These are phyloP conservation scores for Triangularia setosa DNA, from an alignment of 2,329 filamentous ascomycete genomes.

Conservation along the genomic window DNA sequence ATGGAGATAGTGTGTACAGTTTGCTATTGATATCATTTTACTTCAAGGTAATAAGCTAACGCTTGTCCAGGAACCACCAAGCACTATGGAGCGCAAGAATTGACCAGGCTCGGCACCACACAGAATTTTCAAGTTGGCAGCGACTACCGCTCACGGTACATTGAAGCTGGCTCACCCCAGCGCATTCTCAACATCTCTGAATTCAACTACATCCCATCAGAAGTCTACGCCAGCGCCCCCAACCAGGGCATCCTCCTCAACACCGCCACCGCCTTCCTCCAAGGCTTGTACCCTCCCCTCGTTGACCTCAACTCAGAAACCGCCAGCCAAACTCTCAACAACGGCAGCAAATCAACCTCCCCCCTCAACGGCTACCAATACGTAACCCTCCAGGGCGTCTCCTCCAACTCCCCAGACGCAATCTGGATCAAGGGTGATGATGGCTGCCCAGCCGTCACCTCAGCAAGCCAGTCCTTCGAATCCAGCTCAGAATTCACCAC, in stretches of 20 bases:
- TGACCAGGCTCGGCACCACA: constrained; percentile 76
- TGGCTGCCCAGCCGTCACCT: constrained; percentile 49
- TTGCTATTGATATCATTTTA: background rate
- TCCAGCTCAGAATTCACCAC: constrained; percentile 42
- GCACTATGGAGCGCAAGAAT: constrained; percentile 56
- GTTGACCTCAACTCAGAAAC: constrained; percentile 35
- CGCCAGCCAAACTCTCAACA: constrained; percentile 57
- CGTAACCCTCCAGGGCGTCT: constrained; percentile 59
- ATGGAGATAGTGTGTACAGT: constrained; percentile 68
- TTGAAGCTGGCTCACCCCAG: constrained; percentile 54
- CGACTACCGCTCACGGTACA: constrained; percentile 75
- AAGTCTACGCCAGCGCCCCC: constrained; percentile 70
- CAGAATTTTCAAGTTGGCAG: constrained; percentile 69
- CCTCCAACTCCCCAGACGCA: constrained; percentile 16
- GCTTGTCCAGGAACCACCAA: constrained; percentile 53
- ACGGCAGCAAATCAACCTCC: constrained; percentile 61
- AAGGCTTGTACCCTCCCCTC: constrained; percentile 81
- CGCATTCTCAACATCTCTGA: constrained; percentile 64
- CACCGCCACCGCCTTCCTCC: constrained; percentile 75
- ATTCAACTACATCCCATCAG: constrained; percentile 62
- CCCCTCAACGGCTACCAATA: constrained; percentile 82
- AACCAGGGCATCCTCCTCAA: constrained; percentile 73
- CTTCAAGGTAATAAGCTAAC: background rate
- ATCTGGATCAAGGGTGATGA: constrained; percentile 25
- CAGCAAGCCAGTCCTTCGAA: constrained; percentile 54